phyloP scores from a whole-genome alignment of 2,329 filamentous ascomycete genomes.

The Clonostachys solani region DNA sequence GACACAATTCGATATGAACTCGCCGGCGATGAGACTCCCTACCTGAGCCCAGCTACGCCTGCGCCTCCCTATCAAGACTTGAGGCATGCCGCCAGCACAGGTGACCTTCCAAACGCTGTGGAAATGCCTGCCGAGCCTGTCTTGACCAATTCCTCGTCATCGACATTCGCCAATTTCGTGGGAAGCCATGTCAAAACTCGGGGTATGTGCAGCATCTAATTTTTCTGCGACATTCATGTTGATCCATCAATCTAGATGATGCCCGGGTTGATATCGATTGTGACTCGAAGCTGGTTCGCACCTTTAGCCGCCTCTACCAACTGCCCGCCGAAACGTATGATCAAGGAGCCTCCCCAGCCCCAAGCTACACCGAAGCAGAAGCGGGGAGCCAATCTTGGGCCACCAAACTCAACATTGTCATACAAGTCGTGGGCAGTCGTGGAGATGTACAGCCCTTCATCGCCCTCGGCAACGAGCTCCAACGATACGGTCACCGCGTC shows the following conservation, averaged over 20 bases:
- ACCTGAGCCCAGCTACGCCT: neutral
- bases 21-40: neutral
- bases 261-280: neutral
- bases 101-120: neutral
- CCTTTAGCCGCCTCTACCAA: neutral
- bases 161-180: neutral
- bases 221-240: neutral
- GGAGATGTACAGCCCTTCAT: slow-evolving; percentile 98
- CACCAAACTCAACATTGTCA: neutral
- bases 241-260: neutral
- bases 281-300: neutral
- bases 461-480: slow-evolving; percentile 83
- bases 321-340: too few relatives aligned
- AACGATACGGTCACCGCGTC: slow-evolving; percentile 83
- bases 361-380: too few relatives aligned
- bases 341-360: too few relatives aligned
- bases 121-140: neutral
- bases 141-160: neutral
- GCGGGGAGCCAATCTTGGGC: too few relatives aligned
- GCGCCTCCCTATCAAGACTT: neutral
- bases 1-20: neutral
- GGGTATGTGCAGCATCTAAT: neutral
- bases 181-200: neutral
- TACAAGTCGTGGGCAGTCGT: slow-evolving; percentile 64
- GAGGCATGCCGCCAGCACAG: neutral